Evolutionary conservation across 179 eudicot genomes (phyloP), one percentile per base, ranked within the genome.

Genomic region (Camellia oleifera): DNA sequence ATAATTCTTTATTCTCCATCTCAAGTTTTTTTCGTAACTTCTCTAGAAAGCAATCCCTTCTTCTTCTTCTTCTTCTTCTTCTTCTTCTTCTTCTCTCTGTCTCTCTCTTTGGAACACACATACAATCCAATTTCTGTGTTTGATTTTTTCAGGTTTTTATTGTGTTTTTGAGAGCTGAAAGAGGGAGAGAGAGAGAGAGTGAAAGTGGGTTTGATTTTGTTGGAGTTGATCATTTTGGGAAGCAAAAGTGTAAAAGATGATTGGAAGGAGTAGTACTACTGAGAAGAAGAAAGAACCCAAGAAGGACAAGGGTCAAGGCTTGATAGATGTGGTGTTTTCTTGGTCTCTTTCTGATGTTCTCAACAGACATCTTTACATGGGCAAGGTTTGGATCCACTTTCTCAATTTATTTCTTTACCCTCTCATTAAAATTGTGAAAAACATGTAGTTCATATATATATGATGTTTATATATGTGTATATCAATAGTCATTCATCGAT

Each of bases 301-400:
- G 65, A 44, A 32, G 40, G 40, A 32, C 40, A 32, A 32, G 40
- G 40, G 54, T 14, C 18, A 23, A 23, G 7, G 50, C 7, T 76
- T 90, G 42, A 15, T 83, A 32, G 81, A 82, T 50, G 5, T 82
- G 60, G 85, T 88, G 2, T 82, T 90, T 52, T 85, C 87, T 7
- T 86, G 89, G 92, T 83, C 90, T 60, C 4, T 82, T 58, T 42
- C 71, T 64, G 88, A 84, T 44, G 54, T 88, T 0, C 83, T 86
- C 70, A 88, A 88, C 84, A 65, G 77, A 8, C 62, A 86, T 64
- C 85, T 86, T 12, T 85, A 81, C 81, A 85, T 80, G 67, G 11
- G 71, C 32, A 80, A 87, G 88, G 92, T 89, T 18, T n/a, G 64
- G 4, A 23, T 54, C 32, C 11, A 20, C 15, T 32, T 50, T 23